Conservation (phyloP, 495 filamentous ascomycete species). For the Penicillium cosmopolitanum region DNA sequence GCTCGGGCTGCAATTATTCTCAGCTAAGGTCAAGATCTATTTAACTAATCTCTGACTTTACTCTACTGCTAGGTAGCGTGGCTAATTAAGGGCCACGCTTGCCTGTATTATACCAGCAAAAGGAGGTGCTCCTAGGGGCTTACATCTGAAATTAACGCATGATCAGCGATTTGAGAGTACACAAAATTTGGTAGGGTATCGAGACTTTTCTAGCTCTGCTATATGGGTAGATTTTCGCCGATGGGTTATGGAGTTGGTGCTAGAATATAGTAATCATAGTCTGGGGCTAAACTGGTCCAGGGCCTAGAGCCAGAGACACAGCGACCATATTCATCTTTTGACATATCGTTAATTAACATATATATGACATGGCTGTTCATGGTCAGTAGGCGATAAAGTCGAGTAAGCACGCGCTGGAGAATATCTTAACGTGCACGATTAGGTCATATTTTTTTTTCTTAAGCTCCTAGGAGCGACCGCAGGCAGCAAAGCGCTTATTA, state of each 20-base stretch:
- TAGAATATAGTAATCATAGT: conserved; percentile 1
- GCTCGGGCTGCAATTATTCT: conserved; percentile 3
- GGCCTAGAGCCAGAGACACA: conserved; percentile 9
- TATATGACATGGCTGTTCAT: conserved; percentile 5
- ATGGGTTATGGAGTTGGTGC: neutral
- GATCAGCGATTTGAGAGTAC: neutral
- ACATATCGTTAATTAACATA: too few species aligned
- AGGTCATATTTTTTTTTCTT: conserved; percentile 4
- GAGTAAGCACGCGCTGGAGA: conserved; percentile 15
- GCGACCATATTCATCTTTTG: too few species aligned
- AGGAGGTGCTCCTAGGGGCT: conserved; percentile 10
- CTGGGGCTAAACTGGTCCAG: conserved; percentile 9
- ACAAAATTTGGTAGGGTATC: conserved; percentile 9
- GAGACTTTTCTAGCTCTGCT: neutral
- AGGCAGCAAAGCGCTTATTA: conserved; percentile 14
- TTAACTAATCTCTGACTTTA: conserved; percentile 3
- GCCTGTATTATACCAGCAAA: conserved; percentile 6
- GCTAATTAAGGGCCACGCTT: conserved; percentile 7
- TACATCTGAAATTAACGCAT: conserved; percentile 1
- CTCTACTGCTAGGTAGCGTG: conserved; percentile 8
- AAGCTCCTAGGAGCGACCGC: conserved; percentile 11
- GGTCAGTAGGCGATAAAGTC: conserved; percentile 12
- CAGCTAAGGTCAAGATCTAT: too few species aligned
- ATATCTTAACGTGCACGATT: neutral
- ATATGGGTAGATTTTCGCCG: neutral